Percentiles rank a stretch among this genome's conserved stretches.
These are phyloP conservation scores for Epicoccum sorghinum DNA, from an alignment of 2,329 filamentous ascomycete genomes.

Conservation along the genomic window DNA sequence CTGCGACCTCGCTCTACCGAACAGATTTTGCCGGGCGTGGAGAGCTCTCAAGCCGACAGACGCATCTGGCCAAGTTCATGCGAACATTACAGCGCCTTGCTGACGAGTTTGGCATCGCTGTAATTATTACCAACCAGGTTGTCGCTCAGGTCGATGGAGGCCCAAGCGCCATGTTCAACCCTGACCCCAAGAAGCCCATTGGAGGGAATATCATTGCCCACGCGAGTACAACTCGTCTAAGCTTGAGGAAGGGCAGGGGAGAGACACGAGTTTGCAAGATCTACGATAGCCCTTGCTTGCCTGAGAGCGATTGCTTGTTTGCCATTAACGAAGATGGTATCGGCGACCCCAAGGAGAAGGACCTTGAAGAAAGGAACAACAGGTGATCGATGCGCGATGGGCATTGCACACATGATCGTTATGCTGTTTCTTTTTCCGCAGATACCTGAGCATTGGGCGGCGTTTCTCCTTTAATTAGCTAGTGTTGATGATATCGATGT, in stretches of 20 bases:
- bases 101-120: constrained; percentile 89
- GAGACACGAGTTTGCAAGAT: constrained; percentile 99
- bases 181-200: constrained; percentile 98
- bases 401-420: neutral
- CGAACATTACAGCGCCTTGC: constrained; percentile 78
- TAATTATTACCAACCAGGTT: constrained; percentile 98
- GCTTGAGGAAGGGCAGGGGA: constrained; percentile 90
- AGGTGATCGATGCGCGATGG: constrained; percentile 14
- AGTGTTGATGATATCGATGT: constrained; percentile 14
- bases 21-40: constrained; percentile 98
- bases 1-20: constrained; percentile 91
- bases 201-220: constrained; percentile 99
- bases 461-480: constrained; percentile 13
- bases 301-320: constrained; percentile 95
- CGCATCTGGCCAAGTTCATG: constrained; percentile 88
- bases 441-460: constrained; percentile 23
- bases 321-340: constrained; percentile 98
- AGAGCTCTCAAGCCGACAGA: constrained; percentile 92
- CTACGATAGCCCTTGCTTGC: constrained; percentile 96
- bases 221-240: constrained; percentile 91
- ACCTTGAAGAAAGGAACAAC: constrained; percentile 72
- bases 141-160: constrained; percentile 98
- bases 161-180: constrained; percentile 97
- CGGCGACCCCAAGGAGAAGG: constrained; percentile 92
- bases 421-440: neutral